Evolutionary conservation across 768 basidiomycete genomes (phyloP), one percentile per base, ranked within the genome.

Genomic region (Mycena belliarum): DNA sequence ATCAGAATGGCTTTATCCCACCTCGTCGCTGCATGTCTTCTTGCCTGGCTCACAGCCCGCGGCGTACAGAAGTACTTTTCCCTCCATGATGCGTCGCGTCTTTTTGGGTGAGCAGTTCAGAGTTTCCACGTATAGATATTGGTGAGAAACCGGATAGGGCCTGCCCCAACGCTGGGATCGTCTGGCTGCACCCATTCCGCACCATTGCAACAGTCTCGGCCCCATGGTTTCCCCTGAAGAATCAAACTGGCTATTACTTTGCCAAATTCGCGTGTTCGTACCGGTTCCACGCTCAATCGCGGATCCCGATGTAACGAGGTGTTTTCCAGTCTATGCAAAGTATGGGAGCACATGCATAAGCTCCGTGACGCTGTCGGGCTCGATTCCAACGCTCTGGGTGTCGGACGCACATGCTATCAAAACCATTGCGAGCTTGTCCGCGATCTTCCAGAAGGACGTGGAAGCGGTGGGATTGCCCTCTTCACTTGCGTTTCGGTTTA

Each of bases 331-430:
- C n/a, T 79, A 77, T 62, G 62, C 63, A 37, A 66, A 73, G 49
- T 72, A 74, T 38, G 72, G 78, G 25, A 73, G 71, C 53, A 81
- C 79, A 0, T 68, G 67, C 20, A 61, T 79, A 20, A 71, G 72
- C 12, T 74, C 79, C 7, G 68, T 78, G 25, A 48, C 54, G 1
- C 52, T 80, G 41, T 69, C 63, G 61, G 49, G 62, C 10, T 66
- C 71, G 24, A 68, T 63, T 12, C 74, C 68, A 0, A 66, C 66
- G 11, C 73, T 75, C 55, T 82, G 78, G 76, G 32, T 82, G 16
- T 70, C 76, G 15, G 81, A 82, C 46, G 68, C 74, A 1, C 75
- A 80, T 29, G 75, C 77, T 8, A 59, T 80, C 24, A 77, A 76
- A 52, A 52, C 63, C 3, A 62, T 80, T 21, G 64, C 63, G 12